Evolutionary conservation across 768 basidiomycete genomes (phyloP), one percentile per base, ranked within the genome.

Genomic region (Calocybe indica): DNA sequence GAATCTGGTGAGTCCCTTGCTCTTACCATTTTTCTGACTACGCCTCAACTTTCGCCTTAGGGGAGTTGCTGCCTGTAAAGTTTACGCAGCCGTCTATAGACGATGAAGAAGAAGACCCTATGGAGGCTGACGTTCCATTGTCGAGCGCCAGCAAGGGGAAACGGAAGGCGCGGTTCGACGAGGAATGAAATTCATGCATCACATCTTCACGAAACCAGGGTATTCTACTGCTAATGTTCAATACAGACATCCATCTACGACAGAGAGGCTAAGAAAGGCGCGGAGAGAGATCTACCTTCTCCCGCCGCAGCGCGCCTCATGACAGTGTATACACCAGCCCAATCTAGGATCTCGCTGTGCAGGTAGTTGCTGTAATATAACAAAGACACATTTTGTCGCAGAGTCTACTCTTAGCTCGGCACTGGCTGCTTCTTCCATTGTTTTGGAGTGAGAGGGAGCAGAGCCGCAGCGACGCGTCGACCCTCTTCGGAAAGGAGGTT

Each of bases 401-500:
- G 46, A 31, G 50, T 30, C 46, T 54, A 51, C 37, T 41, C 11
- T 31, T 31, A 5, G 22, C 12, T 15, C 22, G 11, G 31, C 9
- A 11, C 31, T 33, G 31, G 31, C 31, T 59, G 52, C 58, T 71
- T 75, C 38, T 64, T 62, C 87, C 85, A 87, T n/a, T 63, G 38
- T 32, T 68, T 71, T 37, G 75, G 72, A 6, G 69, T 64, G 12
- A 83, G 54, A 4, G 93, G 92, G 13, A 94, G 71, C n/a, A 96
- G 65, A 2, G 93, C 94, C 10, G 90, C 93, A 36, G 92, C 90
- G 9, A 97, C 91, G 22, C 87, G 83, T 45, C 95, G 74, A 6
- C 95, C 95, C 67, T 99, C 95, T 63, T 99, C 95, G 0, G 86
- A 68, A 40, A 99, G 74, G 15, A 99, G 63, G 63, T 99, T 97